phyloP scores from a whole-genome alignment of 2,329 filamentous ascomycete species.

The Diaporthe sp. region DNA sequence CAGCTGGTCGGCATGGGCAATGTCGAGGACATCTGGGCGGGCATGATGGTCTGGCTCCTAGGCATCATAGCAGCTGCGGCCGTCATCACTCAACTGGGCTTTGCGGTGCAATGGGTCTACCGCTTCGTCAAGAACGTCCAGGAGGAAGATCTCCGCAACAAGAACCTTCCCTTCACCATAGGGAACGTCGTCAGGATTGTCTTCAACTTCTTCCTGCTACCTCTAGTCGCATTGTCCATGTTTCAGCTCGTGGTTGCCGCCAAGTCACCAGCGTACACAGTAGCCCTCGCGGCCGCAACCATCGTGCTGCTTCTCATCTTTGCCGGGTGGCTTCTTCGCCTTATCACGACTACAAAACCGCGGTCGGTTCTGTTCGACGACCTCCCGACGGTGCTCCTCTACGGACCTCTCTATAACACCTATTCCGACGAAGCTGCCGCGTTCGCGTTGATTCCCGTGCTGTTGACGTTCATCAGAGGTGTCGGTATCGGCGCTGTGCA shows the following conservation, averaged over 20 bases:
- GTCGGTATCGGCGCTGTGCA: conserved; percentile 94
- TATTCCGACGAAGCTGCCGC: conserved; percentile 94
- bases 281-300: conserved; percentile 81
- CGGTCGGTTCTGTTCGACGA: conserved; percentile 94
- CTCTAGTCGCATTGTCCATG: conserved; percentile 86
- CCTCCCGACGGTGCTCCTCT: conserved; percentile 87
- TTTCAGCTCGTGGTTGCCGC: conserved; percentile 88
- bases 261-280: conserved; percentile 76
- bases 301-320: conserved; percentile 80
- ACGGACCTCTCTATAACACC: conserved; percentile 96
- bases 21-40: conserved; percentile 88
- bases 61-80: conserved; percentile 79
- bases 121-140: conserved; percentile 78
- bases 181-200: conserved; percentile 87
- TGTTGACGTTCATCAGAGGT: conserved; percentile 87
- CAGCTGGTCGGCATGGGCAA: conserved; percentile 86
- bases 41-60: conserved; percentile 92
- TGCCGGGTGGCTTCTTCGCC: conserved; percentile 81
- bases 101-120: conserved; percentile 81
- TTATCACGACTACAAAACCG: conserved; percentile 85
- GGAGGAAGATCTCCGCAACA: conserved; percentile 89
- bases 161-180: conserved; percentile 89
- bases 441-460: conserved; percentile 88
- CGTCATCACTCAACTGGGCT: conserved; percentile 81
- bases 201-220: conserved; percentile 93